Base-by-base conservation (phyloP, 75 land plant genomes). In the Cunninghamia lanceolata region DNA sequence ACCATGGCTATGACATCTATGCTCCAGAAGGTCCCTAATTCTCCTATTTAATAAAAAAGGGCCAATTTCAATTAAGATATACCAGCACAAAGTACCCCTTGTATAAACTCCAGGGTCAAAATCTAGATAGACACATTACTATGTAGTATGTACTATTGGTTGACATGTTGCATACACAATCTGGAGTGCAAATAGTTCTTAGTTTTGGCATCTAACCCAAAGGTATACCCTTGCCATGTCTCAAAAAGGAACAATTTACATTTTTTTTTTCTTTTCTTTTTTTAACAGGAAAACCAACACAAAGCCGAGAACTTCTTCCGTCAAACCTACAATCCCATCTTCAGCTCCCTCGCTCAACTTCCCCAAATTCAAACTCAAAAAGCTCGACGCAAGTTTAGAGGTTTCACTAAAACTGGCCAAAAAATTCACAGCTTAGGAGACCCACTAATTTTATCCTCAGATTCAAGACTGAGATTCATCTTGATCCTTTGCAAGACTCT, bases 301-400 rank as follows among this genome's bases (percentile, higher is more conserved):
- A 73, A 90, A 90, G 17, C 87, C 73, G 13, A 85, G 80, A 32
- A 90, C 91, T 56, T 88, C 91, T 30, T 90, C 91, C 30, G 89
- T 90, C 80, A 90, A 66, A 21, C 90, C 91, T 21, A 87, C 89
- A 47, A 83, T 85, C 79, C 42, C 0, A 76, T 4, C 79, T 16
- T 76, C 79, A 5, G 34, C 79, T 15, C 19, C 79, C 76, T 32
- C 38, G 32, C 35, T 73, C 79, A 56, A 13, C 15, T 32, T n/a
- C 63, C 71, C 85, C 34, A 36, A 40, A 84, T 52, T 68, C 21
- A 32, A 84, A 14, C 34, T 30, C 73, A 84, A 32, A n/a, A 84
- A 84, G 79, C 85, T 66, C 16, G 85, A 68, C 15, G 85, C 85
- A 16, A 84, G 32, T 81, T 19, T 66, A 5, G 85, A 84, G 11